Base-by-base conservation (phyloP, 2,329 filamentous ascomycete species). In the Apiospora arundinis region DNA sequence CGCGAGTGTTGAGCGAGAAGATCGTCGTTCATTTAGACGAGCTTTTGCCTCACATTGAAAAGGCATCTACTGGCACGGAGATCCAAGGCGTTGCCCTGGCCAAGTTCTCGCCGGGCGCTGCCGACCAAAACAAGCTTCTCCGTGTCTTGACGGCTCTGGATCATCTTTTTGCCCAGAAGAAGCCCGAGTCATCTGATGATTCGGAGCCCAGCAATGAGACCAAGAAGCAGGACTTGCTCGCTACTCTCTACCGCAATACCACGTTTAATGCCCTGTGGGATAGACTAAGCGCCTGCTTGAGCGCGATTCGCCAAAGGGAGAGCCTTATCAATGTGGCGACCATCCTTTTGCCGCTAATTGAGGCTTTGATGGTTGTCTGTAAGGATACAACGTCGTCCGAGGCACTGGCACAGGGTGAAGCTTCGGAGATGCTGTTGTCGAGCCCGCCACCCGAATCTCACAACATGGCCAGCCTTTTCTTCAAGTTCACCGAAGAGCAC, bases 301-400 rank as follows among this genome's bases (percentile, higher is more conserved):
- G 90, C 71, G 92, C 94, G 11, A 98, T 99, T 76, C 93, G 94
- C 69, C 90, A 97, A 81, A 93, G 95, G 71, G 95, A 97, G 80
- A 97, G 94, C 80, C 96, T 98, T 92, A 90, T 98, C 78, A 98
- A 97, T 78, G 95, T 99, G 71, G 97, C 96, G 42, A 98, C 95
- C 0, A 98, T 98, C 74, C 88, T 99, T 37, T 86, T 98, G 46
- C 96, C 96, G 42, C 86, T 99, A 42, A 98, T 99, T 73, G 96
- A 99, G 82, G 94, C 95, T 7, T 86, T 99, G 73, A 99, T 99
- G 96, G 96, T 99, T 69, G 95, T 99, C 40, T 99, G 97, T 88
- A 99, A 98, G 86, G 98, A 98, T 81, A 97, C 95, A 11, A 93
- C 94, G 1, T 86, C 95, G 70, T 92, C 91, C 78, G 93, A 96